Conservation (phyloP, 805 yeast species). For the Sugiyamaella valdiviana region DNA sequence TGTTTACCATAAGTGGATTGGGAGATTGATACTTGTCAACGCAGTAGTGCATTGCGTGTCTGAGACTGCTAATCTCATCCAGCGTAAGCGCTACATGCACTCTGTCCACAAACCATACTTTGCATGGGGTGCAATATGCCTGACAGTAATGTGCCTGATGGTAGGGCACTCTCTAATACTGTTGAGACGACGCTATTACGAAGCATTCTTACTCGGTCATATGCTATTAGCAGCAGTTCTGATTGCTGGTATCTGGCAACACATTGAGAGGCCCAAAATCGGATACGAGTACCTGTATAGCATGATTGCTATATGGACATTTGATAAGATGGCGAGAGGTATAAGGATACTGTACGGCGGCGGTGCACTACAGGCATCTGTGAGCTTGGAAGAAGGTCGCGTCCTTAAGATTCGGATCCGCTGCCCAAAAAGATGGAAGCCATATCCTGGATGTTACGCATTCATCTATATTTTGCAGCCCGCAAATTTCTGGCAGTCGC, state of each 20-base stretch:
- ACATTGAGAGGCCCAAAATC: conserved; percentile 40
- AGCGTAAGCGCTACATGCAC: conserved; percentile 34
- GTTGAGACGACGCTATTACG: conserved; percentile 54
- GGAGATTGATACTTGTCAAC: conserved; percentile 44
- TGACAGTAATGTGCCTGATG: conserved; percentile 39
- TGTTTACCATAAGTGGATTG: conserved; percentile 57
- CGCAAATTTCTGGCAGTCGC: conserved; percentile 59
- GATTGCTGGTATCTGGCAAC: conserved; percentile 52
- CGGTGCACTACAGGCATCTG: conserved; percentile 25
- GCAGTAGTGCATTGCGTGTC: conserved; percentile 50
- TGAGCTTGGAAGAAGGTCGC: conserved; percentile 13
- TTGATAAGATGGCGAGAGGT: conserved; percentile 56
- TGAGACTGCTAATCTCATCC: conserved; percentile 41
- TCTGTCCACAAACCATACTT: conserved; percentile 14
- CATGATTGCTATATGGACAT: conserved; percentile 59
- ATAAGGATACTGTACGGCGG: conserved; percentile 56
- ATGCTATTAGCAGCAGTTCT: conserved; percentile 49
- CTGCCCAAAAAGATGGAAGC: conserved; percentile 34
- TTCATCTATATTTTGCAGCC: conserved; percentile 52
- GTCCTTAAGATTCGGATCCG: conserved; percentile 18
- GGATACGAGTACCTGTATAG: conserved; percentile 47
- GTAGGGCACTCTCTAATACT: conserved; percentile 45
- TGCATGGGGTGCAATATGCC: conserved; percentile 40
- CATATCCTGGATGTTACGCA: conserved; percentile 52
- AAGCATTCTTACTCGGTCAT: conserved; percentile 54